Conservation (phyloP, 148 eudicot genomes). For the Arbutus unedo region DNA sequence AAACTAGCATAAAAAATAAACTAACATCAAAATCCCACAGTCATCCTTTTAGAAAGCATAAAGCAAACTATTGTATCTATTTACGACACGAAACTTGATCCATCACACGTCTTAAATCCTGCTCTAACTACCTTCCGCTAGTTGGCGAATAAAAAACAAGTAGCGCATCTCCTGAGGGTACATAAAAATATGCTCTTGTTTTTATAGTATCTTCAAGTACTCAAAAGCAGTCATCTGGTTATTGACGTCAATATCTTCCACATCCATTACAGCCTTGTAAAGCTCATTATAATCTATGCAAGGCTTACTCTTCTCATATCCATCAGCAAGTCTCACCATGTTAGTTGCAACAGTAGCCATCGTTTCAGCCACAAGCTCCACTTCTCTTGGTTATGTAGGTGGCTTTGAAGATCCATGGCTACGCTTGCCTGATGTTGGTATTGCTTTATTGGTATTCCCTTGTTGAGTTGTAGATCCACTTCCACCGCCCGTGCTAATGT, state of each 20-base stretch:
- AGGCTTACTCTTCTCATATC: no score
- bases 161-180: neutral
- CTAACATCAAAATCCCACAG: neutral
- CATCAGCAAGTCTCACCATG: no score
- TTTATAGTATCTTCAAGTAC: neutral
- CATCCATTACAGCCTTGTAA: neutral
- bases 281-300: no score
- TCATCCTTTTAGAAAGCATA: neutral
- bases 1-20: neutral
- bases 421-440: no score
- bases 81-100: neutral
- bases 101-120: neutral
- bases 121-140: neutral
- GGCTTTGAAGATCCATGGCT: no score
- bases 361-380: no score
- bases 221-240: neutral
- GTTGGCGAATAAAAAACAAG: neutral
- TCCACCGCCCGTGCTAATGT: neutral
- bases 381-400: no score
- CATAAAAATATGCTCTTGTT: neutral
- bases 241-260: neutral
- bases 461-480: neutral
- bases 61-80: neutral
- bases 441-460: neutral
- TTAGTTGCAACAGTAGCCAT: no score